Evolutionary conservation across 1,284 basidiomycete species (phyloP).

Genomic region (Sporisorium graminicola): DNA sequence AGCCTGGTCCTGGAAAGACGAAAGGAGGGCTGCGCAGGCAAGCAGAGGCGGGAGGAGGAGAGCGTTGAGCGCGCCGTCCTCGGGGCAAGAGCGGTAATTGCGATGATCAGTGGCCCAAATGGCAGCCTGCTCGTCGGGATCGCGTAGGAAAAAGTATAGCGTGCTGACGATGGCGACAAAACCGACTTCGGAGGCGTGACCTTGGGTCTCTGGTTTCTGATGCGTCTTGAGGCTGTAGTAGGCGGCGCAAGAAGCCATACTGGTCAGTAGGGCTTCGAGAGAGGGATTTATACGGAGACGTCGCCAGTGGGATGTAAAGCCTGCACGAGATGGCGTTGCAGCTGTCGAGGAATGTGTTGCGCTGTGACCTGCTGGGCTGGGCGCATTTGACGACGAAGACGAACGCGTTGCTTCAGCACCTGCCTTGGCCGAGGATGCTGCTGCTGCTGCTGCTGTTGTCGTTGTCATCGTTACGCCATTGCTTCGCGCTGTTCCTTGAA

Average conservation of each 20-base stretch:
- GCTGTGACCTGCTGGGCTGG: slow-evolving; percentile 3
- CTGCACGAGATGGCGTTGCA: neutral
- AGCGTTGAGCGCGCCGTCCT: slow-evolving; percentile 60
- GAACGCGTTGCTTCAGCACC: slow-evolving; percentile 21
- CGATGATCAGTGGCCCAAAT: slow-evolving; percentile 64
- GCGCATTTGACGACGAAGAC: slow-evolving; percentile 21
- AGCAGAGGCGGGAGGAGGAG: slow-evolving; percentile 57
- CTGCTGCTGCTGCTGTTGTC: neutral
- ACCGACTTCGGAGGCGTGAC: slow-evolving; percentile 50
- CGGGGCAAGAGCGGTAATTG: slow-evolving; percentile 54
- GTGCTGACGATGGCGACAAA: slow-evolving; percentile 40
- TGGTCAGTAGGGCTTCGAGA: slow-evolving; percentile 43
- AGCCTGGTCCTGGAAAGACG: slow-evolving; percentile 51
- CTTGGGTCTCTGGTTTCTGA: slow-evolving; percentile 33
- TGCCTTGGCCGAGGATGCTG: slow-evolving; percentile 7
- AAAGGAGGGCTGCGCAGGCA: slow-evolving; percentile 51
- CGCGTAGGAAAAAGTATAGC: slow-evolving; percentile 52
- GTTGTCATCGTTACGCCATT: neutral
- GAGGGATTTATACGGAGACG: slow-evolving; percentile 38
- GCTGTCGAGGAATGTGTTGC: neutral
- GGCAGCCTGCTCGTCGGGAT: slow-evolving; percentile 43
- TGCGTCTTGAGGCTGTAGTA: slow-evolving; percentile 43
- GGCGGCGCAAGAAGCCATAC: slow-evolving; percentile 34
- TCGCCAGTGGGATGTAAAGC: slow-evolving; percentile 15
- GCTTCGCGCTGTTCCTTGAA: neutral